Conservation (phyloP, 768 basidiomycete genomes). For the Neoboletus magnificus region DNA sequence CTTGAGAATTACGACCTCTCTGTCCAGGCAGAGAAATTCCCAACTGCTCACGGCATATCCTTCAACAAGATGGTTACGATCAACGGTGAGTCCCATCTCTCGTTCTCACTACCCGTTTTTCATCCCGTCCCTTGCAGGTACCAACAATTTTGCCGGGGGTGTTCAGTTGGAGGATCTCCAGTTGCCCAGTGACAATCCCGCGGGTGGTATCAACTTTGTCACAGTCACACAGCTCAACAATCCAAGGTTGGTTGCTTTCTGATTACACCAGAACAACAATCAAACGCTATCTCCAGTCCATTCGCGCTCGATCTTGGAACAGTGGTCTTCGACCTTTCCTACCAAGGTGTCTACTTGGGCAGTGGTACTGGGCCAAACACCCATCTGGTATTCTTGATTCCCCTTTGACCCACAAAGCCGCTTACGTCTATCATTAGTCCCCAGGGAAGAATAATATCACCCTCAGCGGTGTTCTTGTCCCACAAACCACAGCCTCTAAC, state of each 20-base stretch:
- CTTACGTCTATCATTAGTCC: slow-evolving; percentile 31
- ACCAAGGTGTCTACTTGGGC: slow-evolving; percentile 55
- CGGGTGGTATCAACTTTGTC: slow-evolving; percentile 64
- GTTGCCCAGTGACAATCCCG: slow-evolving; percentile 63
- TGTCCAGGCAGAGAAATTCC: slow-evolving; percentile 67
- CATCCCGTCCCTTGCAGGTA: slow-evolving; percentile 36
- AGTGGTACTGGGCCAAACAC: slow-evolving; percentile 51
- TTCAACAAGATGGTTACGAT: slow-evolving; percentile 61
- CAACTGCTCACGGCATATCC: slow-evolving; percentile 58
- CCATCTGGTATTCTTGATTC: slow-evolving; percentile 39
- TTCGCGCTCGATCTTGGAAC: slow-evolving; percentile 70
- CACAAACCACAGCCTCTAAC: slow-evolving; percentile 44
- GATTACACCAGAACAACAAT: background rate
- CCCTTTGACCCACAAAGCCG: background rate
- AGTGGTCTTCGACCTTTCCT: slow-evolving; percentile 58
- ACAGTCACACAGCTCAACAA: slow-evolving; percentile 56
- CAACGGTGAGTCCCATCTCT: slow-evolving; percentile 39
- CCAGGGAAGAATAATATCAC: slow-evolving; percentile 58
- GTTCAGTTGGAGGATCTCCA: slow-evolving; percentile 56
- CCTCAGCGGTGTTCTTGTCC: slow-evolving; percentile 53
- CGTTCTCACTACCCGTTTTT: background rate
- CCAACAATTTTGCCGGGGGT: slow-evolving; percentile 58
- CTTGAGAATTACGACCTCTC: slow-evolving; percentile 52
- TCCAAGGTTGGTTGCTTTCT: slow-evolving; percentile 41
- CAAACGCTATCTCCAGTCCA: slow-evolving; percentile 39